These are phyloP conservation scores for Pythium plurisporium DNA, from an alignment of 352 stramenopile species.

Conservation along the genomic window DNA sequence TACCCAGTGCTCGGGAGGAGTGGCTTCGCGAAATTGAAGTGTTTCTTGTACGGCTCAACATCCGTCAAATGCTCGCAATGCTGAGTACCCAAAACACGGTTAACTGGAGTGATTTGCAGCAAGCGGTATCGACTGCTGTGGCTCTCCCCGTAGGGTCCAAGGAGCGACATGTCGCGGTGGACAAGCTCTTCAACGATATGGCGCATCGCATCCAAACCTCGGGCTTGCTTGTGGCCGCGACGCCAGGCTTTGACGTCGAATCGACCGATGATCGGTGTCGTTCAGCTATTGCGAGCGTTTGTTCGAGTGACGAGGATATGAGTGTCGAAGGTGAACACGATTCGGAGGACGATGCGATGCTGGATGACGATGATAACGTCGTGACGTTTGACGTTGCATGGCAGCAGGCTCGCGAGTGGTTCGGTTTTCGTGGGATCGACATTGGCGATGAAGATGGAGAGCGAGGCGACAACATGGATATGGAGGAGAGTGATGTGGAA, in stretches of 20 bases:
- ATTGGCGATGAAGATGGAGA: neutral
- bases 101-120: neutral
- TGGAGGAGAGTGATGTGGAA: neutral
- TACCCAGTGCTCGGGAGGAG: no score
- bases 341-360: neutral
- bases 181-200: neutral
- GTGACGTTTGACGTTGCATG: neutral
- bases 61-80: neutral
- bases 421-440: neutral
- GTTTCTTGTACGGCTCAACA: slow-evolving; percentile 1
- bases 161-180: neutral
- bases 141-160: neutral
- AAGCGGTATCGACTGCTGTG: neutral
- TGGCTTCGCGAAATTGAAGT: neutral
- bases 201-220: neutral
- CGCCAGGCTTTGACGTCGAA: neutral
- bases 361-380: slow-evolving; percentile 1
- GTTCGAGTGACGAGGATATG: neutral
- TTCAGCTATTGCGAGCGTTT: neutral
- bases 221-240: neutral
- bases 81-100: neutral
- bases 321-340: neutral
- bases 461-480: neutral
- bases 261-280: neutral
- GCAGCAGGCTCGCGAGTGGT: neutral